Base-by-base conservation (phyloP, 306 rosid genomes). In the Phaseolus lunatus region DNA sequence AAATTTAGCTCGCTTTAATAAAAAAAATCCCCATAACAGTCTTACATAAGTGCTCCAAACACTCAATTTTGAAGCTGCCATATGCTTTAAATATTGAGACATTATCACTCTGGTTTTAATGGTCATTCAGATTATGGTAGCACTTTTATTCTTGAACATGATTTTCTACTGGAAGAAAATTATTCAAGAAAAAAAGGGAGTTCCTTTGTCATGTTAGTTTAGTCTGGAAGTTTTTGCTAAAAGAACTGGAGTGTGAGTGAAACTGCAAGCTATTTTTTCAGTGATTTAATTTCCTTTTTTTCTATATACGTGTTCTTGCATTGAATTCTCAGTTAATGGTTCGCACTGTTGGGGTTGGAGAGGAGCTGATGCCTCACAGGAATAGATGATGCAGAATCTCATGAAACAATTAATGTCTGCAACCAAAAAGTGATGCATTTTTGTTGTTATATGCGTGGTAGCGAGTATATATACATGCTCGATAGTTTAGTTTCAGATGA, bases 321-420 rank as follows among this genome's bases (percentile, higher is more conserved):
- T 5, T 57, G 49, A 74, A 70, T 84, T 75, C 15, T 18, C 88
- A 87, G 90, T 43, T 82, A 78, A 75, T 90, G 90, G 65, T n/a
- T 58, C 13, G 47, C 66, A 41, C 73, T 37, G 71, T 82, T 49
- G 78, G 13, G 33, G 75, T 54, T 56, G 88, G 86, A n/a, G 81
- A 84, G 76, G 90, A 87, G 81, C 76, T 87, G 76, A 87, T 87
- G 88, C 86, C 88, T 1, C 71, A 79, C 26, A 84, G 90, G 81
- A 72, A 44, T 73, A 67, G 72, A n/a, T 16, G 20, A 49, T 72
- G 67, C 11, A 6, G 65, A 75, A 48, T 49, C 80, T 74, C 22
- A 67, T 67, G 58, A 27, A 54, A 59, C n/a, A 29, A 59, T 43
- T 4, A 29, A 29, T 3, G 33, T 3, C 3, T 29, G 4, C 33